Evolutionary conservation across 139 green algal genomes (phyloP).

Genomic region (Mesotaenium endlicherianum): DNA sequence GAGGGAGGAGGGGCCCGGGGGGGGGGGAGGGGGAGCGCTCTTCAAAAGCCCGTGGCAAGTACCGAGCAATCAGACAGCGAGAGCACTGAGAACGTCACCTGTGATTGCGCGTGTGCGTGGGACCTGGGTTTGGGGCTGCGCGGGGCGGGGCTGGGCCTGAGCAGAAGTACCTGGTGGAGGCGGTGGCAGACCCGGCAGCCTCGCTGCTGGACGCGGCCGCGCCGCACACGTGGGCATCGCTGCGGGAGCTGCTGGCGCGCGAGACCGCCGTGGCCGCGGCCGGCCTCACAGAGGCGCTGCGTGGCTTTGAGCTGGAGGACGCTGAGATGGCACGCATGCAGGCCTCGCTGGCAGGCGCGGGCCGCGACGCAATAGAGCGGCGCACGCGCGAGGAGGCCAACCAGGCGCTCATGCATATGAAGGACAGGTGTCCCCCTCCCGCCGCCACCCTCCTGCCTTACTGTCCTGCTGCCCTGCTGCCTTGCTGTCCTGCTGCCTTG

Average conservation of each 20-base stretch:
- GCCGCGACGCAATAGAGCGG: constrained; percentile 21
- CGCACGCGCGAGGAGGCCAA: constrained; percentile 10
- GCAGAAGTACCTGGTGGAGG: constrained; percentile 9
- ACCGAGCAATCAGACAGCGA: no score
- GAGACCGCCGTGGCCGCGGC: background rate
- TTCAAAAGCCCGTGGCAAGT: no score
- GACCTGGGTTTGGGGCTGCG: no score
- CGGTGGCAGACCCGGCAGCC: constrained; percentile 11
- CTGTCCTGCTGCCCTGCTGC: no score
- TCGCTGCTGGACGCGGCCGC: constrained; percentile 17
- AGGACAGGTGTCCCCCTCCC: constrained; percentile 49
- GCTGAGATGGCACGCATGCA: constrained; percentile 16
- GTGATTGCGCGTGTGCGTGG: no score
- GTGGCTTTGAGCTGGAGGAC: constrained; percentile 31
- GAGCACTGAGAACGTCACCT: no score
- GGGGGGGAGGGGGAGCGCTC: no score
- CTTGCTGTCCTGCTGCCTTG: no score
- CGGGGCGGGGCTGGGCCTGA: no score
- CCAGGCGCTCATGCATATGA: constrained; percentile 34
- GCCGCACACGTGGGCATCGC: constrained; percentile 25
- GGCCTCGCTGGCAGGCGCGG: constrained; percentile 6
- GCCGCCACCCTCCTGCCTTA: no score
- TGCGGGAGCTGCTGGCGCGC: constrained; percentile 11
- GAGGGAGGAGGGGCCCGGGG: no score
- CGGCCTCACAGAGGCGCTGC: constrained; percentile 4